phyloP scores from a whole-genome alignment of 768 basidiomycete species.

The Hericium erinaceus region DNA sequence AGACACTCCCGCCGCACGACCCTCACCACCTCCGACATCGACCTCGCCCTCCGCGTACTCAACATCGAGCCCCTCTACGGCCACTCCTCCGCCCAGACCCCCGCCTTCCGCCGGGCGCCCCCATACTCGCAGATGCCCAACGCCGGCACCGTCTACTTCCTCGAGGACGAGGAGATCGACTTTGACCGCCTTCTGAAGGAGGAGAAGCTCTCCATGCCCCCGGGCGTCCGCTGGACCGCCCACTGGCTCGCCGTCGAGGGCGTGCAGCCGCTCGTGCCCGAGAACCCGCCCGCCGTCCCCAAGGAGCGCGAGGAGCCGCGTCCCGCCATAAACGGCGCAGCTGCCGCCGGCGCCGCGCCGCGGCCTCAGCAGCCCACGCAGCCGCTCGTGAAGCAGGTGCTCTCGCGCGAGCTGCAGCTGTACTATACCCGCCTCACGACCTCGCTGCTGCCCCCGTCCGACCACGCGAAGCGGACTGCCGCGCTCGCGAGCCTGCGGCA shows the following conservation, averaged over 20 bases:
- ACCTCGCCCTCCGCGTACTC: conserved; percentile 85
- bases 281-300: conserved; percentile 84
- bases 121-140: conserved; percentile 35
- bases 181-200: conserved; percentile 85
- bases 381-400: conserved; percentile 81
- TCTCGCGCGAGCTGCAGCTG: conserved; percentile 88
- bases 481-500: conserved; percentile 83
- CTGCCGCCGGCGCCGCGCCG: conserved; percentile 20
- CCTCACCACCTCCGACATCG: conserved; percentile 83
- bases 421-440: conserved; percentile 90
- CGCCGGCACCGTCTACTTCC: conserved; percentile 77
- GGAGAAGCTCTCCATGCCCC: conserved; percentile 74
- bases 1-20: conserved; percentile 87
- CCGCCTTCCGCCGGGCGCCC: conserved; percentile 48
- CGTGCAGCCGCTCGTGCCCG: conserved; percentile 91
- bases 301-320: conserved; percentile 31
- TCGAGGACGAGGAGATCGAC: conserved; percentile 97
- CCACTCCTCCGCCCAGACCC: conserved; percentile 57
- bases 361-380: conserved; percentile 46
- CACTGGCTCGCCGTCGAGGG: conserved; percentile 99
- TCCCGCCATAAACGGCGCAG: neutral
- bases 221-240: conserved; percentile 80
- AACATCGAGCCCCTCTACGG: conserved; percentile 97
- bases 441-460: conserved; percentile 68
- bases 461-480: conserved; percentile 70